Percentiles rank a stretch among this genome's conserved stretches.
Evolutionary conservation across 1,284 basidiomycete species (phyloP).

Genomic region (Abortiporus biennis): DNA sequence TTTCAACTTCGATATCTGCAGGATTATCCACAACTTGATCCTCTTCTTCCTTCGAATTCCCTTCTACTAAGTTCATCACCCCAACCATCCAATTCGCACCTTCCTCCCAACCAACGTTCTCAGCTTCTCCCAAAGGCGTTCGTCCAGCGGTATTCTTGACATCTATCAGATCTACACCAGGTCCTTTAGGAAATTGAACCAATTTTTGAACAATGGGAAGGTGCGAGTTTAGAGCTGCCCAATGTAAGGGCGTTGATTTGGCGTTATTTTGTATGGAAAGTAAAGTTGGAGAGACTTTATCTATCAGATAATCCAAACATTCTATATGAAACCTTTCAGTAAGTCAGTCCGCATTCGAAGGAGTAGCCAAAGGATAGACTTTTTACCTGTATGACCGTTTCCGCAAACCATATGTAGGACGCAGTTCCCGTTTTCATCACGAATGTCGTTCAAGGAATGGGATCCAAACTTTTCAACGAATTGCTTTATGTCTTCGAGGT

Average conservation of each 20-base stretch:
- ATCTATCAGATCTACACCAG: conserved; percentile 64
- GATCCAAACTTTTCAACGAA: conserved; percentile 60
- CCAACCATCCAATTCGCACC: conserved; percentile 74
- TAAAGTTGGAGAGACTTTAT: conserved; percentile 51
- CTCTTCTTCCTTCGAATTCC: conserved; percentile 31
- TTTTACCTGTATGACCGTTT: conserved; percentile 79
- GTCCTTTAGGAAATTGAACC: conserved; percentile 48
- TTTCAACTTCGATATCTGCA: conserved; percentile 52
- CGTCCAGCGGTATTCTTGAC: conserved; percentile 65
- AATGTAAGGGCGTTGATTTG: conserved; percentile 80
- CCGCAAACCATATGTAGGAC: conserved; percentile 80
- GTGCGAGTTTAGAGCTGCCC: conserved; percentile 83
- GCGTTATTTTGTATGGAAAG: conserved; percentile 59
- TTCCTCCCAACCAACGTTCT: conserved; percentile 71
- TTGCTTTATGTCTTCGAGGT: conserved; percentile 66
- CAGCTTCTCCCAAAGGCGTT: conserved; percentile 72
- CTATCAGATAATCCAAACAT: conserved; percentile 63
- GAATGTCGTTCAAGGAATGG: conserved; percentile 43
- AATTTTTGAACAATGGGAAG: conserved; percentile 62
- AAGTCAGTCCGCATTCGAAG: conserved; percentile 26
- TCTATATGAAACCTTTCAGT: conserved; percentile 51
- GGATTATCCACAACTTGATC: conserved; percentile 28
- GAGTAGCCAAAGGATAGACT: conserved; percentile 2
- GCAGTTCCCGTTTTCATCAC: conserved; percentile 75
- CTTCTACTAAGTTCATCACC: conserved; percentile 63